Evolutionary conservation across 805 yeast species (phyloP).

Genomic region (Nakazawaea populi): DNA sequence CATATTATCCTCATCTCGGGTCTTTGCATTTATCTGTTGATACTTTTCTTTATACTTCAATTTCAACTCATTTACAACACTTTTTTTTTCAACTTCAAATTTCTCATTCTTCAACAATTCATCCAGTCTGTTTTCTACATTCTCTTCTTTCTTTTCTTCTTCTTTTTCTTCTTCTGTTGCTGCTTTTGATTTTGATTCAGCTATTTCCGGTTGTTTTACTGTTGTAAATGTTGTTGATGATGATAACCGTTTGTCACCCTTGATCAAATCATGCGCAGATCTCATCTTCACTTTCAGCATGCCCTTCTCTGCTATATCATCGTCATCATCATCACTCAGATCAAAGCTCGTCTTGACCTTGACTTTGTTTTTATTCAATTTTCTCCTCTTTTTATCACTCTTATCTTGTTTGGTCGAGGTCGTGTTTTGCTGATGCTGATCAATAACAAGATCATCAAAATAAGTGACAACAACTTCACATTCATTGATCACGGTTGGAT

Average conservation of each 20-base stretch:
- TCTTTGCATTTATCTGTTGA: background rate
- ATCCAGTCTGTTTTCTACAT: background rate
- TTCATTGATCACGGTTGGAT: conserved; percentile 40
- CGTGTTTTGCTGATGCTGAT: background rate
- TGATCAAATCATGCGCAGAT: conserved; percentile 6
- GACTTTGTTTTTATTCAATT: background rate
- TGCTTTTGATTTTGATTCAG: background rate
- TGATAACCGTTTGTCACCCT: background rate
- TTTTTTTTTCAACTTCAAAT: background rate
- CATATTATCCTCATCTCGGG: background rate
- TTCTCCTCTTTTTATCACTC: conserved; percentile 4
- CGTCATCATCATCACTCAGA: no score
- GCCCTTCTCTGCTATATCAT: no score
- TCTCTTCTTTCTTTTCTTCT: background rate
- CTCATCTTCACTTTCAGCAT: background rate
- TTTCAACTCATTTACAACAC: background rate
- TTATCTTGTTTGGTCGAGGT: background rate
- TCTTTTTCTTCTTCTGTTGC: background rate
- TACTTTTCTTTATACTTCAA: background rate
- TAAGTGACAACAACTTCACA: conserved; percentile 39
- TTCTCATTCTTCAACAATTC: background rate
- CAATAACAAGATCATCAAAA: conserved; percentile 36
- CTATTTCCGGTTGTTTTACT: no score
- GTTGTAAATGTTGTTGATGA: background rate
- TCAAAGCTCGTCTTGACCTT: background rate